phyloP scores from a whole-genome alignment of 202 grass and related monocot species.

The Zizania palustris region DNA sequence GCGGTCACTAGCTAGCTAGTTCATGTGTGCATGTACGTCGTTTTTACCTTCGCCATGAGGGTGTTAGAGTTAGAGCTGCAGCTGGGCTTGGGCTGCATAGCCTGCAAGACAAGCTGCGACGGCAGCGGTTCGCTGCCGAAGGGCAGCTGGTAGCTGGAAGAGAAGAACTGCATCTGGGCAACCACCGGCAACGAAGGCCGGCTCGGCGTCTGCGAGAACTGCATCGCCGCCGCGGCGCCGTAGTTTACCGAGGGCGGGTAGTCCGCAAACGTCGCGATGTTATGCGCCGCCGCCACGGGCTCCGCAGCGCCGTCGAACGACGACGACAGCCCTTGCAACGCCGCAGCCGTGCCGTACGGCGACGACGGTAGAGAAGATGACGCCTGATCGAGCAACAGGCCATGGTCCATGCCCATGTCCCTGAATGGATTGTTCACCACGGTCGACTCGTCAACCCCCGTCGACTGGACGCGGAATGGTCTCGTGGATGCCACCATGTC shows the following conservation, averaged over 20 bases:
- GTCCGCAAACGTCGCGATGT: conserved; percentile 40
- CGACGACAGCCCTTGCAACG: conserved; percentile 31
- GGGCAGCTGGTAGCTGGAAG: conserved; percentile 42
- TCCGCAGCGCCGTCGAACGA: conserved; percentile 25
- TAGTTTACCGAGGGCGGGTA: conserved; percentile 27
- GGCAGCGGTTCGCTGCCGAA: conserved; percentile 44
- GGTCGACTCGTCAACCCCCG: neutral
- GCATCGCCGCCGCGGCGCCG: conserved; percentile 15
- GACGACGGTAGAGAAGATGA: neutral
- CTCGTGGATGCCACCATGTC: conserved; percentile 17
- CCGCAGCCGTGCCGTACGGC: conserved; percentile 9
- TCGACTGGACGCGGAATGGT: conserved; percentile 16
- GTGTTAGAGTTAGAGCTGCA: conserved; percentile 37
- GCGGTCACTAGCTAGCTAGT: neutral
- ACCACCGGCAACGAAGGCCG: conserved; percentile 9
- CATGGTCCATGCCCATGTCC: conserved; percentile 19
- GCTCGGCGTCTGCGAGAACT: conserved; percentile 39
- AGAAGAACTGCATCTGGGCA: conserved; percentile 35
- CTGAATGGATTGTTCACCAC: conserved; percentile 35
- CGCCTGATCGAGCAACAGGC: conserved; percentile 44
- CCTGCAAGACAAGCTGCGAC: conserved; percentile 63
- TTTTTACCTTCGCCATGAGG: conserved; percentile 57
- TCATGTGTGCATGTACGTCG: neutral
- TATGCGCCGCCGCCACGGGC: conserved; percentile 12
- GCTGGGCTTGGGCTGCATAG: conserved; percentile 56